Base-by-base conservation (phyloP, 805 yeast species). In the Wickerhamomyces ciferrii region DNA sequence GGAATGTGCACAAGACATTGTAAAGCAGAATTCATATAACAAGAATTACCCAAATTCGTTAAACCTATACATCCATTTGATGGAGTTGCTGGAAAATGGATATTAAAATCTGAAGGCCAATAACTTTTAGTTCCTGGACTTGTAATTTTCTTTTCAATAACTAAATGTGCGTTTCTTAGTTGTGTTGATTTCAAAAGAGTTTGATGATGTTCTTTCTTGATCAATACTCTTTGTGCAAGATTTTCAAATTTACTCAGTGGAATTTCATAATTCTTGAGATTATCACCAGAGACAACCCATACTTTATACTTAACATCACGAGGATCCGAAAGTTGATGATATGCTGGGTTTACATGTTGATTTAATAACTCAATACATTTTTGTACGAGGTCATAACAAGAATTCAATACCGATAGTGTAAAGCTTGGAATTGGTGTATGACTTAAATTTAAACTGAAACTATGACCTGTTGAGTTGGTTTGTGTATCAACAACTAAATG, bases 11-110 rank as follows among this genome's bases (percentile, higher is more conserved):
- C 76, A 38, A 92, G 67, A 58, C 97, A 92, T 60, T 94, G 98
- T 40, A 92, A 67, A 0, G 97, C 97, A 10, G 96, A 87, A 63
- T 89, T 90, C 97, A 91, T 90, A 63, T 89, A 91, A 63, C 97
- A 91, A 0, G 96, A 83, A 61, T 91, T 91, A 2, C 97, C 97
- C 50, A 90, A 68, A 59, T 88, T 91, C 44, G 74, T 68, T 58
- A 84, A 53, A 50, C 97, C 84, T 48, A 73, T 63, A 41, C 71
- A 60, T 53, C 97, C 91, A 46, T 61, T 57, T 2, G 70, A 57
- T n/a, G 63, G 61, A 1, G 49, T 21, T 3, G 66, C 55, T 10
- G 65, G 59, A 47, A 63, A 60, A 35, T 66, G 62, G 4, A 56
- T 53, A 32, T 52, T 55, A 44, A 60, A 63, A 37, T 60, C 60